Base-by-base conservation (phyloP, 768 basidiomycete species). In the Collybia nuda region DNA sequence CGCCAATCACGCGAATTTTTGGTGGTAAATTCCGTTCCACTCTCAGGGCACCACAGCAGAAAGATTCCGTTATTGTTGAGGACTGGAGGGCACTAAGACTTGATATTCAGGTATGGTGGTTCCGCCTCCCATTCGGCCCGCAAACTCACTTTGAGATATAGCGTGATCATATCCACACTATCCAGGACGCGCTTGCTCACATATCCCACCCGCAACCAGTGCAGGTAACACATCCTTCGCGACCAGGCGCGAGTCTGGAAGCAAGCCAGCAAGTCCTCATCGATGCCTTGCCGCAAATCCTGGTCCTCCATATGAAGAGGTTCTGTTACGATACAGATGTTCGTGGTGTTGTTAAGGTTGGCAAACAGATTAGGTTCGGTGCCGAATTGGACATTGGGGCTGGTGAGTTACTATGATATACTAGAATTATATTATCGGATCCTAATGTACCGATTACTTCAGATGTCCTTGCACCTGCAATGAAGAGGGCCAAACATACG, bases 1-100 rank as follows among this genome's bases (percentile, higher is more conserved):
- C 91, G 2, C 88, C 94, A 0, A 89, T 99, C 46, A 90, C 92
- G 0, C 76, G 88, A 21, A 90, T 99, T 51, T 99, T 99, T 59
- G 93, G 94, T 23, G 94, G 96, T 28, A 92, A 90, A 62, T 88
- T 94, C 69, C 83, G 93, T 17, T 90, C 90, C 19, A 86, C 90
- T 1, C 72, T 98, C 2, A 81, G 82, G 36, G 85, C 85, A 6
- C 91, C 92, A 1, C 83, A 87, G 12, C 85, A 90, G 59, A 86
- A 86, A 56, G 95, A 98, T 62, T 90, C 88, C 1, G 86, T 90
- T 21, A 82, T 92, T 21, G 79, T 95, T 14, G 95, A 98, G 66
- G 94, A 94, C 47, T 98, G 94, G 86, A 81, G 93, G 52, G 85
- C 89, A 6, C 66, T 99, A 15, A 78, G 90, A 53, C 72, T 99